Conservation (phyloP, 768 basidiomycete genomes). For the Termitomyces eurrhizus region DNA sequence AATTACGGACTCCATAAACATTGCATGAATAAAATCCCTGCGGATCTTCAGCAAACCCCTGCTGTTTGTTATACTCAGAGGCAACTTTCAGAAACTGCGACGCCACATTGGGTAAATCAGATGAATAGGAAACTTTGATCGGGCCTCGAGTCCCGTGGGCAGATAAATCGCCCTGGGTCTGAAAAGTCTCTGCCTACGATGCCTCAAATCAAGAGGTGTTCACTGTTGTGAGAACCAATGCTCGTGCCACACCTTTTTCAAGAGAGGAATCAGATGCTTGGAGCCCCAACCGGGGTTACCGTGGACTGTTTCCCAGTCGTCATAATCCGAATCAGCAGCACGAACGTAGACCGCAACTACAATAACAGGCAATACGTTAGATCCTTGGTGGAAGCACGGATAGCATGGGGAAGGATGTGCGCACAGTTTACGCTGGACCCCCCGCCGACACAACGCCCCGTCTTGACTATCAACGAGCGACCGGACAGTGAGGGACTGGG, state of each 20-base stretch:
- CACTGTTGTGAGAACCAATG: too few species aligned
- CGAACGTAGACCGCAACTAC: constrained; percentile 53
- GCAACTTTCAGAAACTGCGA: constrained; percentile 47
- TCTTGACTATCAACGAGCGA: constrained; percentile 38
- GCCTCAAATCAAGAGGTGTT: neutral
- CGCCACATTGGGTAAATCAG: constrained; percentile 34
- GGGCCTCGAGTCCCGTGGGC: constrained; percentile 52
- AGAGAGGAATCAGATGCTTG: constrained; percentile 49
- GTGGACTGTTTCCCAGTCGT: constrained; percentile 52
- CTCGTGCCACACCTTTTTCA: constrained; percentile 40
- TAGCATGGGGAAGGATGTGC: constrained; percentile 5
- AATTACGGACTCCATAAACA: constrained; percentile 41
- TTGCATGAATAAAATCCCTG: constrained; percentile 43
- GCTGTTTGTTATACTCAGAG: constrained; percentile 41
- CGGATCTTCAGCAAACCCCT: constrained; percentile 39
- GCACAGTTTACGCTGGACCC: constrained; percentile 60
- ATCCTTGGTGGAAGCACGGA: neutral
- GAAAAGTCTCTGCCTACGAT: constrained; percentile 36
- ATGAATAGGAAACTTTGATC: constrained; percentile 41
- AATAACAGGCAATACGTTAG: neutral
- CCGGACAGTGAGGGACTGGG: constrained; percentile 36
- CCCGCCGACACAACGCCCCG: constrained; percentile 55
- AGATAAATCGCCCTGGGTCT: constrained; percentile 19
- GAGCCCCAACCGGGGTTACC: constrained; percentile 62
- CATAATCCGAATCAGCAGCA: constrained; percentile 58